Evolutionary conservation across 129 eudicot species (phyloP), one percentile per base, ranked within the genome.

Genomic region (Oenanthe sinensis): DNA sequence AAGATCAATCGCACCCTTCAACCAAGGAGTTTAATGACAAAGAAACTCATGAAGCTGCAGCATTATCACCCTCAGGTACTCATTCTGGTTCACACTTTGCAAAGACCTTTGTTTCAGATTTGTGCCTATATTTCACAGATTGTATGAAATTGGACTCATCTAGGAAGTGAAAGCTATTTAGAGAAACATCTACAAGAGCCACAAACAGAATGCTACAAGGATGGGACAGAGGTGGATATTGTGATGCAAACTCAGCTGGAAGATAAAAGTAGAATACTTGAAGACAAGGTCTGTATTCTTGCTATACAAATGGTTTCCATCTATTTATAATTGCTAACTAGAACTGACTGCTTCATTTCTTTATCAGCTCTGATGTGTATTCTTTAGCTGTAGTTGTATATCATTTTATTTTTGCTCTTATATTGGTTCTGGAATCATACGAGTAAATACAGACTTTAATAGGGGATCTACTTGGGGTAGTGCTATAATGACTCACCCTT

Each of bases 51-150:
- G 88, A 86, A 82, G 88, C 77, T 85, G 77, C 78, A 68, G 68
- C 60, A 63, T 78, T 75, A 44, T 83, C 89, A 75, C 82, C 87
- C 47, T 81, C 88, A 77, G 93, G 89, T 91, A 58, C 76, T 79
- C 17, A 10, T 76, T 17, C 33, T 58, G 36, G 70, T 80, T 78
- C 58, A 68, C 20, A 62, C 42, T 50, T 49, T 79, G 24, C 33
- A 62, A 60, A 42, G 28, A 8, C n/a, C 4, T 83, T 81, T 16
- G 84, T 2, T 65, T 52, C 68, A 55, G 76, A 8, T 48, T 30
- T 54, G 49, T 33, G 24, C 33, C 62, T 16, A 48, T 4, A 22
- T 73, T 39, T 69, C 58, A 8, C 39, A 45, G 7, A 68, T 49
- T 71, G 22, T 79, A 36, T 77, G 30, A 49, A 71, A 10, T 72